These are phyloP conservation scores for Saccharum spontaneum DNA, from an alignment of 176 grass and related monocot species.

Conservation along the genomic window DNA sequence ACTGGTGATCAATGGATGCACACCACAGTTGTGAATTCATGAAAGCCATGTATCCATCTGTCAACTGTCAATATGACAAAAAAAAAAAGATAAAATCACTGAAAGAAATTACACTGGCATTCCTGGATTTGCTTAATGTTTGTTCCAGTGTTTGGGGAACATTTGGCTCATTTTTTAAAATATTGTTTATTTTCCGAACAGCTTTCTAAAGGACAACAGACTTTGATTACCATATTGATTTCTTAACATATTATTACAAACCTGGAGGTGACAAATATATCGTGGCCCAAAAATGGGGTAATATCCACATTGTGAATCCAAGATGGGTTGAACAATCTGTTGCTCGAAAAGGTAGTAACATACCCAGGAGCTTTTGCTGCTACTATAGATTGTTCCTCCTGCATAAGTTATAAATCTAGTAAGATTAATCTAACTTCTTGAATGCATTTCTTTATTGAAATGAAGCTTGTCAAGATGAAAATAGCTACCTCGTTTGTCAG, in stretches of 20 bases:
- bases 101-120: slow-evolving; percentile 19
- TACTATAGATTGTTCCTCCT: slow-evolving; percentile 22
- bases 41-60: slow-evolving; percentile 3
- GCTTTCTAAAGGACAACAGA: not conserved
- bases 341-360: slow-evolving; percentile 77
- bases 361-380: slow-evolving; percentile 3
- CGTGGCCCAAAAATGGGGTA: slow-evolving; percentile 78
- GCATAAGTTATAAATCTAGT: slow-evolving; percentile 24
- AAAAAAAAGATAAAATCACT: not conserved
- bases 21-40: slow-evolving; percentile 9
- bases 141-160: slow-evolving; percentile 5
- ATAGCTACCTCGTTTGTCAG: slow-evolving; percentile 53
- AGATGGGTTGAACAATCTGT: slow-evolving; percentile 79
- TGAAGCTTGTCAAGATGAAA: slow-evolving; percentile 82
- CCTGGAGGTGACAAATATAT: slow-evolving; percentile 89
- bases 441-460: slow-evolving; percentile 42
- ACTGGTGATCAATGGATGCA: not conserved
- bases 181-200: slow-evolving; percentile 5
- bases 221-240: slow-evolving; percentile 5
- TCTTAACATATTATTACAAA: slow-evolving; percentile 81
- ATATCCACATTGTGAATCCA: slow-evolving; percentile 71
- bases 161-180: slow-evolving; percentile 5
- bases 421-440: slow-evolving; percentile 30
- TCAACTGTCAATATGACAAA: not conserved
- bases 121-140: slow-evolving; percentile 9